These are phyloP conservation scores for Beauveria bassiana DNA, from an alignment of 2,329 filamentous ascomycete species.

Conservation along the genomic window DNA sequence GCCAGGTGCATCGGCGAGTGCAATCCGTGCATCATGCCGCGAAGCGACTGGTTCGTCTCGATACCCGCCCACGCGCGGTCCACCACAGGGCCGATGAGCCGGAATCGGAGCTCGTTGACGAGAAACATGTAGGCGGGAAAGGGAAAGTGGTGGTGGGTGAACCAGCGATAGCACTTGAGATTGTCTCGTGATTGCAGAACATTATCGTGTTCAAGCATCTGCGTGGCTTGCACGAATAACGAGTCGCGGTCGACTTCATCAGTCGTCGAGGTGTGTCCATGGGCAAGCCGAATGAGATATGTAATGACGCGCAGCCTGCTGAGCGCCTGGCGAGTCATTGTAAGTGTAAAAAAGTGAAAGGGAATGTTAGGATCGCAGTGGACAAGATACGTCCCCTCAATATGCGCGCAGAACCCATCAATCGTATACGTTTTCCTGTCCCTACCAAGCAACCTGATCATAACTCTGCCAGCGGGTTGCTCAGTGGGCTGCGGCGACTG, in stretches of 20 bases:
- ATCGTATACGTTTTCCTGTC: conserved; percentile 41
- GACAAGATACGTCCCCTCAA: conserved; percentile 48
- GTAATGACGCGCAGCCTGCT: conserved; percentile 49
- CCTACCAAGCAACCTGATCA: conserved; percentile 41
- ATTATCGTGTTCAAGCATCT: conserved; percentile 54
- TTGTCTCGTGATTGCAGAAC: conserved; percentile 43
- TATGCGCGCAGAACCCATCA: conserved; percentile 45
- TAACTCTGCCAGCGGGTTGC: conserved; percentile 23
- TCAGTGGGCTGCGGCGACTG: conserved; percentile 33
- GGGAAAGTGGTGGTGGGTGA: conserved; percentile 51
- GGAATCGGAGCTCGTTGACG: conserved; percentile 45
- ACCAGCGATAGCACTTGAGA: conserved; percentile 49
- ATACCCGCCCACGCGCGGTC: conserved; percentile 53
- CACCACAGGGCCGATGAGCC: conserved; percentile 45
- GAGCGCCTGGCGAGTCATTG: conserved; percentile 48
- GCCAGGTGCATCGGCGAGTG: conserved; percentile 50
- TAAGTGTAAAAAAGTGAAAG: conserved; percentile 49
- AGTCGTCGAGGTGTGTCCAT: conserved; percentile 29
- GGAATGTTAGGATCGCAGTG: conserved; percentile 52
- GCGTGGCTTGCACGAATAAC: conserved; percentile 46
- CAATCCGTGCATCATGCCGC: conserved; percentile 40
- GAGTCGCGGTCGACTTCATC: conserved; percentile 42
- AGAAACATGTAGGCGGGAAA: conserved; percentile 55
- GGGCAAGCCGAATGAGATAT: conserved; percentile 43
- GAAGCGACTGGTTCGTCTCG: conserved; percentile 44